Conservation (phyloP, 148 eudicot species). For the Fagopyrum tataricum region DNA sequence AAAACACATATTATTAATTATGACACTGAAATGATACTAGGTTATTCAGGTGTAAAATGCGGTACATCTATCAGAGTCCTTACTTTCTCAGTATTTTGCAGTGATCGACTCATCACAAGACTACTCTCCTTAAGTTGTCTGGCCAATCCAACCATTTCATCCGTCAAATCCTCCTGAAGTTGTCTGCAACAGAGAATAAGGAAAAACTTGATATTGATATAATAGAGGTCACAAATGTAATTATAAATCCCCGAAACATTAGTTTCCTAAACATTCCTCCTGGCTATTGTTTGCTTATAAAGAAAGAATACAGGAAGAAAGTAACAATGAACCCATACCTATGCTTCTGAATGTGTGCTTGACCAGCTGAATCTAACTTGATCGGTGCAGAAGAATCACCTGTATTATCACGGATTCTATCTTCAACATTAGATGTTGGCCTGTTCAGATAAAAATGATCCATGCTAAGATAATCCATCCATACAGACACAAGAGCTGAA, state of each 20-base stretch:
- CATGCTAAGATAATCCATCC: background rate
- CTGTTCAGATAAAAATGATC: conserved; percentile 26
- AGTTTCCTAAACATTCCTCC: too few species aligned
- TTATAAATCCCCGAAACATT: too few species aligned
- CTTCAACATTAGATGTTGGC: conserved; percentile 35
- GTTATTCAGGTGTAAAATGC: background rate
- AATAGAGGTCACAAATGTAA: too few species aligned
- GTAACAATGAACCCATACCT: conserved; percentile 31
- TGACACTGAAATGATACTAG: background rate
- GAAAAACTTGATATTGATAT: too few species aligned
- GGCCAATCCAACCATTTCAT: conserved; percentile 92
- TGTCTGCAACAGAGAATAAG: conserved; percentile 38
- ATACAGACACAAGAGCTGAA: background rate
- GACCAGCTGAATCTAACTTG: conserved; percentile 67
- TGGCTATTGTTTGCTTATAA: too few species aligned
- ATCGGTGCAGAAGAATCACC: conserved; percentile 40
- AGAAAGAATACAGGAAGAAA: too few species aligned
- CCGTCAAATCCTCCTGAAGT: conserved; percentile 97
- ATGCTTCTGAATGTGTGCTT: conserved; percentile 72
- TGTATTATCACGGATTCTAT: conserved; percentile 28
- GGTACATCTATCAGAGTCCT: conserved; percentile 11
- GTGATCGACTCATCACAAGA: conserved; percentile 69
- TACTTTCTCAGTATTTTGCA: conserved; percentile 83
- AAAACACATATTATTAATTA: background rate
- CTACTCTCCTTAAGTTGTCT: conserved; percentile 87